Conservation (phyloP, 129 eudicot genomes). For the Pittosporum tobira region DNA sequence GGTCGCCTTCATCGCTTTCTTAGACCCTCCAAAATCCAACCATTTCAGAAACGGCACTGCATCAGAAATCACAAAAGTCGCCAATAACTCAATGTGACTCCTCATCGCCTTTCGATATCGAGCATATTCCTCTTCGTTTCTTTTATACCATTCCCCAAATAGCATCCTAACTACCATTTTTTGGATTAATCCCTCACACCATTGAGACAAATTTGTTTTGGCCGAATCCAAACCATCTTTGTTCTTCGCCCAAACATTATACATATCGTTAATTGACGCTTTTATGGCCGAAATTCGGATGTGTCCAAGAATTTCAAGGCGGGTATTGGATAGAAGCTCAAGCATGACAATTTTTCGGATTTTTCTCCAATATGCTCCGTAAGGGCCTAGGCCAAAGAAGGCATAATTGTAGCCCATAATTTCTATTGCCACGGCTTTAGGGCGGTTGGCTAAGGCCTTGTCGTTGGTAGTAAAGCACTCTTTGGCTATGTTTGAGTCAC, state of each 20-base stretch:
- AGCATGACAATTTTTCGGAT: background rate
- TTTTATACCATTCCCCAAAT: background rate
- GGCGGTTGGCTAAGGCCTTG: background rate
- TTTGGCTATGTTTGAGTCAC: too few relatives aligned
- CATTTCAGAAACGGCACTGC: too few relatives aligned
- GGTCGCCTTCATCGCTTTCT: conserved; percentile 8
- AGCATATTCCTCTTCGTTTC: background rate
- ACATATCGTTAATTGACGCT: background rate
- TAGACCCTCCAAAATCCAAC: conserved; percentile 11
- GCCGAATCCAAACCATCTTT: background rate
- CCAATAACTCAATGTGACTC: background rate
- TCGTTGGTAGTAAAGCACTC: conserved; percentile 5
- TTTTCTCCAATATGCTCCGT: conserved; percentile 5
- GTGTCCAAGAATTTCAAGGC: background rate
- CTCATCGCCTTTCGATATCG: background rate
- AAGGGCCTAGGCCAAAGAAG: background rate
- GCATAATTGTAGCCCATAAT: conserved; percentile 5
- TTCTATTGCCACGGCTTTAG: background rate
- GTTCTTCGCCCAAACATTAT: background rate
- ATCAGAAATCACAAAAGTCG: background rate
- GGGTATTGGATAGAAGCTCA: conserved; percentile 4
- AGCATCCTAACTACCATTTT: background rate
- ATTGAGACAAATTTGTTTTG: background rate
- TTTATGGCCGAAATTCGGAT: background rate
- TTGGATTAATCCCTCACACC: background rate